A percentile compares a stretch with the other conserved stretches of the same genome.
phyloP scores from a whole-genome alignment of 2,329 filamentous ascomycete species.

The Fusarium caatingaense region DNA sequence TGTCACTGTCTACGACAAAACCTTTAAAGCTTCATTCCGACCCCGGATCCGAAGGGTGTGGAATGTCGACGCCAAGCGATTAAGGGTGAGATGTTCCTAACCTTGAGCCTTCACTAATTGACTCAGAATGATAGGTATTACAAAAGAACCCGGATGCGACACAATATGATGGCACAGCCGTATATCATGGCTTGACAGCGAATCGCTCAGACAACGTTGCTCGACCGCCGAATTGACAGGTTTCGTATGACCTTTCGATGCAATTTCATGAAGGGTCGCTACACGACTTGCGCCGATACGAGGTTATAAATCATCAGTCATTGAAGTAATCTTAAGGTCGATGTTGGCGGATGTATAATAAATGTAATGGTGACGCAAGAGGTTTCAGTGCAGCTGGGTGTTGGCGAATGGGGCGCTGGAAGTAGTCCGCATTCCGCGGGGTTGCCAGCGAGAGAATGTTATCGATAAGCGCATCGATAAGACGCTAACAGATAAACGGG shows the following conservation, averaged over 20 bases:
- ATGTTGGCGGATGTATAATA: not conserved
- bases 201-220: not conserved
- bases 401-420: not conserved
- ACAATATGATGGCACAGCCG: not conserved
- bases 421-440: not conserved
- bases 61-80: not conserved
- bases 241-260: constrained; percentile 9
- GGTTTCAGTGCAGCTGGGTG: not conserved
- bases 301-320: constrained; percentile 1
- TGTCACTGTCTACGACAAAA: constrained; percentile 64
- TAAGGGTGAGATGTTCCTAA: not conserved
- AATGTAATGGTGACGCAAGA: constrained; percentile 18
- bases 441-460: not conserved
- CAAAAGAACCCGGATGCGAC: not conserved
- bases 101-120: not conserved
- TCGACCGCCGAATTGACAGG: not conserved
- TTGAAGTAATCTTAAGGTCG: not conserved
- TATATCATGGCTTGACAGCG: constrained; percentile 4
- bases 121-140: not conserved
- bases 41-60: not conserved
- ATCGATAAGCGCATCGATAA: not conserved
- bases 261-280: not conserved
- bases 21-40: constrained; percentile 50
- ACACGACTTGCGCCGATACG: not conserved
- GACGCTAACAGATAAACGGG: not conserved